phyloP scores from a whole-genome alignment of 2,329 filamentous ascomycete species.

The Chrysosporium queenslandicum region DNA sequence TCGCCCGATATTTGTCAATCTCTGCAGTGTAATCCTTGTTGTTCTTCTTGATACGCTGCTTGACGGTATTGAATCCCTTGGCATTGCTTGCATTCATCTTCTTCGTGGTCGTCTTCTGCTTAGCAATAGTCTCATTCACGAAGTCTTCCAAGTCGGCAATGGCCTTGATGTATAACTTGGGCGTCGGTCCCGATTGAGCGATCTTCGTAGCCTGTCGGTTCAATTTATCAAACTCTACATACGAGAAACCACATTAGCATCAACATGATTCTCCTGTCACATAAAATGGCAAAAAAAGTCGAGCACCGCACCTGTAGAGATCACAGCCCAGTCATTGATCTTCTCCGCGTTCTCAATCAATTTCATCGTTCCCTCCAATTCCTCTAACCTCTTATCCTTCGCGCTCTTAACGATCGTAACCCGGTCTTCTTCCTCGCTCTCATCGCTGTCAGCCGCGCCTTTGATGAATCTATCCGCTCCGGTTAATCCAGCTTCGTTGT shows the following conservation, averaged over 20 bases:
- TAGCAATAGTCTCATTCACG: conserved; percentile 85
- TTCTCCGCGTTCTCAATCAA: conserved; percentile 94
- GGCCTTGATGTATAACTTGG: conserved; percentile 86
- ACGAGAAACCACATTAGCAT: conserved; percentile 12
- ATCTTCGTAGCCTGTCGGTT: conserved; percentile 78
- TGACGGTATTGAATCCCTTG: conserved; percentile 88
- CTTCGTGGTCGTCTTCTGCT: conserved; percentile 91
- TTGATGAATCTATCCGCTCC: conserved; percentile 81
- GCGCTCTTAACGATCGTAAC: conserved; percentile 87
- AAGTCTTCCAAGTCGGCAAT: conserved; percentile 89
- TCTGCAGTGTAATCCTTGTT: conserved; percentile 88
- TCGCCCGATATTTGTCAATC: conserved; percentile 73
- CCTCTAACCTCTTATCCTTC: conserved; percentile 93
- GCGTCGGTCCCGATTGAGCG: conserved; percentile 63
- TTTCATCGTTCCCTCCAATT: conserved; percentile 80
- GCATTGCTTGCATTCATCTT: conserved; percentile 98
- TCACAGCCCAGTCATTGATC: conserved; percentile 94
- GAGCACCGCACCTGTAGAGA: conserved; percentile 62
- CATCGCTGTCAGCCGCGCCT: conserved; percentile 64
- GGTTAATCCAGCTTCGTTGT: conserved; percentile 50
- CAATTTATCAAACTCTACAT: conserved; percentile 81
- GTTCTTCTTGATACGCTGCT: conserved; percentile 98
- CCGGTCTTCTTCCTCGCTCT: conserved; percentile 74
- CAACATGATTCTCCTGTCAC: conserved; percentile 13
- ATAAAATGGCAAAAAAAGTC: not conserved